Evolutionary conservation across 169 alveolate species (phyloP).

Genomic region (Plasmodium yoelii): DNA sequence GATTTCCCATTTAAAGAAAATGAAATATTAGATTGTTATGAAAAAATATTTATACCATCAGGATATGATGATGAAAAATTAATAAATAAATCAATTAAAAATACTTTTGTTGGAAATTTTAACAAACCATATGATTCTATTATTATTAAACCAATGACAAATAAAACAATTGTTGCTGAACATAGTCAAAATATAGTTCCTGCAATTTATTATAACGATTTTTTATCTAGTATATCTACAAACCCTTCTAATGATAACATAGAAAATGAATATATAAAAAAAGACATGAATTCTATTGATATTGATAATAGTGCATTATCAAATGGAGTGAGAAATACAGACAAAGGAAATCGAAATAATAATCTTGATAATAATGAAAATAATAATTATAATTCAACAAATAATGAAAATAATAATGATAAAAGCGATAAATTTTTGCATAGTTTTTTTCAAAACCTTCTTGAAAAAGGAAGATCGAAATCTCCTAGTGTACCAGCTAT

Average conservation of each 20-base stretch:
- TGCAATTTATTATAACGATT: constrained; percentile 47
- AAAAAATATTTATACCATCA: constrained; percentile 60
- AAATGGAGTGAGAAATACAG: neutral
- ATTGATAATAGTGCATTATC: too few relatives aligned
- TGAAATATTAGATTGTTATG: constrained; percentile 48
- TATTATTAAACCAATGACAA: constrained; percentile 58
- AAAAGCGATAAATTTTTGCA: constrained; percentile 60
- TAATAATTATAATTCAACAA: neutral
- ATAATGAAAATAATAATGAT: constrained; percentile 29
- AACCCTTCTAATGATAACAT: constrained; percentile 1
- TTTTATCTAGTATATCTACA: constrained; percentile 20
- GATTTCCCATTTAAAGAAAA: constrained; percentile 53
- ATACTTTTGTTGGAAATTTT: constrained; percentile 64
- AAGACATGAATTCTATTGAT: too few relatives aligned
- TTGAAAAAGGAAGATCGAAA: constrained; percentile 68
- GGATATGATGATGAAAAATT: constrained; percentile 59
- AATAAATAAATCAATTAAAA: constrained; percentile 46
- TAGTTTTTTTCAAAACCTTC: constrained; percentile 68
- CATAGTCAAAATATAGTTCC: constrained; percentile 51
- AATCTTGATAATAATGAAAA: neutral
- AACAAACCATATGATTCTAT: constrained; percentile 69
- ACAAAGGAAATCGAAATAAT: neutral
- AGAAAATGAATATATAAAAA: neutral
- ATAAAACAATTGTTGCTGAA: constrained; percentile 56
- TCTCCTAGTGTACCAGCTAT: constrained; percentile 64